These are phyloP conservation scores for Panicum miliaceum DNA, from an alignment of 176 grass and related monocot genomes.

Conservation along the genomic window DNA sequence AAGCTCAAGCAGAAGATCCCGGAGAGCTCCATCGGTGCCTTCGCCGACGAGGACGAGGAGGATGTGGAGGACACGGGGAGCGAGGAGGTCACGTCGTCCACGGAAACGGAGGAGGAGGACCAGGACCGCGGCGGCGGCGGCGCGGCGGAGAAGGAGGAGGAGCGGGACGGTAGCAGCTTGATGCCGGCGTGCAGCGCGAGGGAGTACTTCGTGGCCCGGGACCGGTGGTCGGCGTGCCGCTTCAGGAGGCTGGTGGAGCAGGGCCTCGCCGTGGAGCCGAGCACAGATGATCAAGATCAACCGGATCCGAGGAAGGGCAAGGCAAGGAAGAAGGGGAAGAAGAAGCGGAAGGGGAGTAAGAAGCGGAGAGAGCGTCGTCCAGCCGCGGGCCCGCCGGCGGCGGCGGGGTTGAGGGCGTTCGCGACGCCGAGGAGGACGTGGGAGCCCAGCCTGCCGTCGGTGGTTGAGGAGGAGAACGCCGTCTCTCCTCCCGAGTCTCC, in stretches of 20 bases:
- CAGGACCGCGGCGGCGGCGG: not conserved
- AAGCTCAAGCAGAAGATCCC: constrained; percentile 46
- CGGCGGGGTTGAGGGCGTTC: not conserved
- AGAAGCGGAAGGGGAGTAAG: not conserved
- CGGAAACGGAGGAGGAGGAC: not conserved
- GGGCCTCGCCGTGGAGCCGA: constrained; percentile 29
- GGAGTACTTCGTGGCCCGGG: constrained; percentile 33
- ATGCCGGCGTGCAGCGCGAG: constrained; percentile 31
- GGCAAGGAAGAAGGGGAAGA: not conserved
- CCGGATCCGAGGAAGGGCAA: not conserved
- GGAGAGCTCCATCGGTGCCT: constrained; percentile 29
- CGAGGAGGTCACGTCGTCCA: not conserved
- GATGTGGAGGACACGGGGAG: not conserved
- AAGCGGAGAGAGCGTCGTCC: not conserved
- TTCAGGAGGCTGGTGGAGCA: constrained; percentile 21
- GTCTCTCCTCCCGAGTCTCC: not conserved
- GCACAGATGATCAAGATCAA: not conserved
- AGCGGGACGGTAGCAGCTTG: too few species aligned
- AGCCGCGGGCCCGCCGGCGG: not conserved
- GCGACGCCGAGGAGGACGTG: constrained; percentile 31
- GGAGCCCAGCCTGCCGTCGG: constrained; percentile 58
- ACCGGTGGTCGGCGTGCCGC: constrained; percentile 39
- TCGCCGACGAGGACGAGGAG: not conserved
- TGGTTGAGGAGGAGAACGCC: constrained; percentile 39
- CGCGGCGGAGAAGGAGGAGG: not conserved